Evolutionary conservation across 140 eudicot species (phyloP).

Genomic region (Anethum foeniculum): DNA sequence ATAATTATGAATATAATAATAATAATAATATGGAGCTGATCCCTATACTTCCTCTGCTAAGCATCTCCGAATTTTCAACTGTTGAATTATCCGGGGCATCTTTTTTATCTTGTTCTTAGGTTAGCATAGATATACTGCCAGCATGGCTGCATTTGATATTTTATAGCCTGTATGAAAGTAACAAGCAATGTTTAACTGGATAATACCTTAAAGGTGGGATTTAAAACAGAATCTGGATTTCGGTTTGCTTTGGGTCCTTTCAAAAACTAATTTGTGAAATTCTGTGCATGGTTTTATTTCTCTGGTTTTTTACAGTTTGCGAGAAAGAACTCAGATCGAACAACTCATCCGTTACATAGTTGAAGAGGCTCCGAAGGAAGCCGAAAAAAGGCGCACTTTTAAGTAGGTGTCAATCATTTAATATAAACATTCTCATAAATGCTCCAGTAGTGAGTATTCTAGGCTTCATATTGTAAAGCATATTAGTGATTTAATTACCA

Average conservation of each 20-base stretch:
- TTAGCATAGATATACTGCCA: neutral
- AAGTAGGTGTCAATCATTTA: slow-evolving; percentile 50
- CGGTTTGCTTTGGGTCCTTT: neutral
- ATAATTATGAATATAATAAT: no score
- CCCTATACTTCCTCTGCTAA: neutral
- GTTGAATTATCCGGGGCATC: neutral
- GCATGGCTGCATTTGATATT: neutral
- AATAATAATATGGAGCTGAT: no score
- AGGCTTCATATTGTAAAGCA: neutral
- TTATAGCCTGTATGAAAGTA: neutral
- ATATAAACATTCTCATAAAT: slow-evolving; percentile 13
- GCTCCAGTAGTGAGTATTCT: slow-evolving; percentile 5
- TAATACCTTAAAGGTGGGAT: neutral
- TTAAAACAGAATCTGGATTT: neutral
- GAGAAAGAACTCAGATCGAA: slow-evolving; percentile 64
- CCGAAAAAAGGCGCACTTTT: slow-evolving; percentile 61
- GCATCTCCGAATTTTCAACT: neutral
- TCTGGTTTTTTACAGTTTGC: slow-evolving; percentile 51
- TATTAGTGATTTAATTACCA: neutral
- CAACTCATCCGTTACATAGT: slow-evolving; percentile 74
- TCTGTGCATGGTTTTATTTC: neutral
- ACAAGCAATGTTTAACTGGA: neutral
- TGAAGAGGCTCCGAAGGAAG: slow-evolving; percentile 83
- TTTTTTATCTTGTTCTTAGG: neutral
- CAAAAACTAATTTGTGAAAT: neutral